Conservation (phyloP, 108 stramenopile species). For the Conticribra guillardii region DNA sequence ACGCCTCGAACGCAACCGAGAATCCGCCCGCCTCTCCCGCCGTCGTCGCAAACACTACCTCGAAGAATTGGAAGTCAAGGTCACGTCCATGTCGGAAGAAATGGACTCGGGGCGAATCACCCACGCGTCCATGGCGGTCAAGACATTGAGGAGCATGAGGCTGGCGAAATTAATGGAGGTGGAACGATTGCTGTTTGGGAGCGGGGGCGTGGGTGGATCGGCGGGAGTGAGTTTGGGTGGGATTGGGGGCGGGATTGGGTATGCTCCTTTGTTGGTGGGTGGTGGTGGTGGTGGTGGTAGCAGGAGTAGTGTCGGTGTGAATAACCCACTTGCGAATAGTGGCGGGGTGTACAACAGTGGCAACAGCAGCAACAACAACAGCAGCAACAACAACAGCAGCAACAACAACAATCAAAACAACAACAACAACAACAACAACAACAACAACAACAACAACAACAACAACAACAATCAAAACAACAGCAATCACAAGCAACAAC, state of each 20-base stretch:
- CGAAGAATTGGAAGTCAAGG: conserved; percentile 91
- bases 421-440: neutral
- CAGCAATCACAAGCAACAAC: conserved; percentile 5
- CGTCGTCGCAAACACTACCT: conserved; percentile 93
- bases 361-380: neutral
- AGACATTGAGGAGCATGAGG: conserved; percentile 44
- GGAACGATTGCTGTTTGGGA: conserved; percentile 11
- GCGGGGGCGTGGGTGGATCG: neutral
- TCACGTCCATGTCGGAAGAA: conserved; percentile 62
- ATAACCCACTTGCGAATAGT: neutral
- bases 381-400: neutral
- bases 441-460: neutral
- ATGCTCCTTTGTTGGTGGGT: neutral
- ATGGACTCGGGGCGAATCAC: conserved; percentile 82
- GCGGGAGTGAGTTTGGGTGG: neutral
- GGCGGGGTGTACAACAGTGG: too few relatives aligned
- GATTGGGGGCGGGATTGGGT: neutral
- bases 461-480: neutral
- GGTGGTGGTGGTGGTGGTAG: neutral
- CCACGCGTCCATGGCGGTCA: conserved; percentile 64
- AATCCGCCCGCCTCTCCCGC: conserved; percentile 92
- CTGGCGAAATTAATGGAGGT: conserved; percentile 37
- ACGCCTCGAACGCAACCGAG: conserved; percentile 93
- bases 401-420: neutral
- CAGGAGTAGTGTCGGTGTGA: neutral